Evolutionary conservation across 352 stramenopile genomes (phyloP).

Genomic region (Phytophthora citricola): DNA sequence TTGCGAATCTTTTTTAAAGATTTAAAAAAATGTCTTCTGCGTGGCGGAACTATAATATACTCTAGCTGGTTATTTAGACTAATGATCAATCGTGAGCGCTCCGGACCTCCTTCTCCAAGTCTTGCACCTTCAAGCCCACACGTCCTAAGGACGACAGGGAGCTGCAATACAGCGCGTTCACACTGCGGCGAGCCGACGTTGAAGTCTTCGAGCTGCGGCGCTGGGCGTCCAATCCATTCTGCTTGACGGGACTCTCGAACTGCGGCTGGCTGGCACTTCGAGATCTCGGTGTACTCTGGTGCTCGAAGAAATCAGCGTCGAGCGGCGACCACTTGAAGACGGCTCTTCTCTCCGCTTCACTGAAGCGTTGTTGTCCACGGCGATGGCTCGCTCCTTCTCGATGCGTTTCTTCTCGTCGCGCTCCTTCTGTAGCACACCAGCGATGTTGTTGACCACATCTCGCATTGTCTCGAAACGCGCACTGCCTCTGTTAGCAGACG

Average conservation of each 20-base stretch:
- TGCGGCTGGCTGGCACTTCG: slow-evolving; percentile 28
- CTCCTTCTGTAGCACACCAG: slow-evolving; percentile 49
- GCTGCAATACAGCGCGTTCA: slow-evolving; percentile 50
- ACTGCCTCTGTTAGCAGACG: slow-evolving; percentile 60
- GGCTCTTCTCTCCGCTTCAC: slow-evolving; percentile 34
- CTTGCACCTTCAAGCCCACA: slow-evolving; percentile 69
- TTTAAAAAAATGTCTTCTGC: no score
- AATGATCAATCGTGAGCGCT: slow-evolving; percentile 27
- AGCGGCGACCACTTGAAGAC: slow-evolving; percentile 24
- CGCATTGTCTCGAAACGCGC: slow-evolving; percentile 61
- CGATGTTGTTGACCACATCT: slow-evolving; percentile 59
- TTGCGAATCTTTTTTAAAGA: no score
- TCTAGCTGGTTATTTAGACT: slow-evolving; percentile 17
- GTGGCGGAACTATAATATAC: slow-evolving; percentile 21
- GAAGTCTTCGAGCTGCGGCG: slow-evolving; percentile 35
- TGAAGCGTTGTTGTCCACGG: slow-evolving; percentile 24
- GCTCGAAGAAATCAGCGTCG: slow-evolving; percentile 26
- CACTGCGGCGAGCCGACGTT: slow-evolving; percentile 16
- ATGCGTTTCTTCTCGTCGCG: slow-evolving; percentile 45
- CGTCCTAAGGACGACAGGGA: slow-evolving; percentile 66
- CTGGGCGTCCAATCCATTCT: slow-evolving; percentile 24
- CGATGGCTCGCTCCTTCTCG: slow-evolving; percentile 39
- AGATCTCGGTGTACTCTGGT: slow-evolving; percentile 6
- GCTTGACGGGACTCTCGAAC: slow-evolving; percentile 48
- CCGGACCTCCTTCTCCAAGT: slow-evolving; percentile 73